Base-by-base conservation (phyloP, 2,329 filamentous ascomycete species). In the Fusarium subglutinans region DNA sequence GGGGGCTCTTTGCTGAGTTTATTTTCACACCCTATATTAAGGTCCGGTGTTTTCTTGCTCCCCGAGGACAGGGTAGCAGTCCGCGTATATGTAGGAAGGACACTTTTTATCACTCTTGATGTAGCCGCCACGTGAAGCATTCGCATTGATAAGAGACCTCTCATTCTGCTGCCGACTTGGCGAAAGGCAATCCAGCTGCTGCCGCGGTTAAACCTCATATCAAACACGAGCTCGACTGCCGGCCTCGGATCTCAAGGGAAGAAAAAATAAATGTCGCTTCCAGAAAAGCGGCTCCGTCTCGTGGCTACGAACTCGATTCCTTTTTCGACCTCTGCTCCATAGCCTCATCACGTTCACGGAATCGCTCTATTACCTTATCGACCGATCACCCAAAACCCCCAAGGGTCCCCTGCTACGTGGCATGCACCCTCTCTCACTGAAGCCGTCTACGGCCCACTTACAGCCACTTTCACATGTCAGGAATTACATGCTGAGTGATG, bases 391-490 rank as follows among this genome's bases (percentile, higher is more conserved):
- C 60, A 41, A 72, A 37, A 67, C 35, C 40, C n/a, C 28, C 63
- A 47, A 43, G 54, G 63, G 64, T 38, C 60, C 72, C 72, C 68
- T 59, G 59, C 48, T 70, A 50, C 56, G 64, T 66, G 72, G 72
- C 71, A 74, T 69, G 72, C 68, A 63, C 71, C 72, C 70, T 74
- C 70, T 74, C 74, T 69, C 63, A 51, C 55, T 64, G 28, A 54
- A 53, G 45, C 57, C 53, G 58, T 57, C 63, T 41, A 51, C 40
- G 63, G 41, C 30, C 72, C 74, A 67, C 73, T 68, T 68, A 69
- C 74, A 79, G 79, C 79, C 79, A 80, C 79, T 77, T 78, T 80
- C 79, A 80, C 79, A 80, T 80, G 79, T 77, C 78, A 79, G 59
- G 61, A 72, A 56, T 54, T 56, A 14, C 30, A 48, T 13, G 44